phyloP scores from a whole-genome alignment of 495 filamentous ascomycete species.

The Pseudevernia furfuracea region DNA sequence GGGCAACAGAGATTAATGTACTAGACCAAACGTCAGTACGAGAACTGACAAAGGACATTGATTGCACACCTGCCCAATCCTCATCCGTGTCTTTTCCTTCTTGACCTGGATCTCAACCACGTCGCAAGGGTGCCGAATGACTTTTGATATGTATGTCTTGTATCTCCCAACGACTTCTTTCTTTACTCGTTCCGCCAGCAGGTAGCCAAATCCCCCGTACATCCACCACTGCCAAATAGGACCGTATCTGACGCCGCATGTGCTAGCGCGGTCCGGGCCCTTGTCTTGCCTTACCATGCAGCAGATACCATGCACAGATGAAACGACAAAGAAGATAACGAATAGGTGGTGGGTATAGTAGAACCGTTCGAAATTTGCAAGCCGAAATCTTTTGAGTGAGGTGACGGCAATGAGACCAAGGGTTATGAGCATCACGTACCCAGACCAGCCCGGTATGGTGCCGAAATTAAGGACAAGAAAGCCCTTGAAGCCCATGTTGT shows the following conservation, averaged over 20 bases:
- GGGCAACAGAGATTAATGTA: slow-evolving; percentile 80
- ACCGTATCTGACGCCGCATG: slow-evolving; percentile 37
- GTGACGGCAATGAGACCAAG: slow-evolving; percentile 62
- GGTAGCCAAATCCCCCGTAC: slow-evolving; percentile 64
- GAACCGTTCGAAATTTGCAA: slow-evolving; percentile 70
- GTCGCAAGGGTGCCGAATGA: slow-evolving; percentile 75
- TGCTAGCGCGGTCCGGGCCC: slow-evolving; percentile 57
- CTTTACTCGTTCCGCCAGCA: slow-evolving; percentile 60
- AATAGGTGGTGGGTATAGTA: slow-evolving; percentile 77
- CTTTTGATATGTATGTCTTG: slow-evolving; percentile 73
- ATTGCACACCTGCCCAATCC: slow-evolving; percentile 53
- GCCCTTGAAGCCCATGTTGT: slow-evolving; percentile 63
- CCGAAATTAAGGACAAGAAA: slow-evolving; percentile 62
- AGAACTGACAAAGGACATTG: neutral
- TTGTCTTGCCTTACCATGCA: slow-evolving; percentile 76
- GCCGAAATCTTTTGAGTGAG: slow-evolving; percentile 58
- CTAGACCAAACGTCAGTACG: slow-evolving; percentile 23
- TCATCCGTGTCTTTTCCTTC: slow-evolving; percentile 69
- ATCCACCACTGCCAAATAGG: slow-evolving; percentile 80
- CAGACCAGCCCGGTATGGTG: slow-evolving; percentile 71
- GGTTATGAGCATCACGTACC: slow-evolving; percentile 66
- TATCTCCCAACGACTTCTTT: slow-evolving; percentile 64
- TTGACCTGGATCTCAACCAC: slow-evolving; percentile 82
- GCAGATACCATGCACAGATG: slow-evolving; percentile 71
- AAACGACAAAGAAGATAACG: slow-evolving; percentile 73